These are phyloP conservation scores for Phalaenopsis hybrid DNA, from an alignment of 116 monocot genomes.

Conservation along the genomic window DNA sequence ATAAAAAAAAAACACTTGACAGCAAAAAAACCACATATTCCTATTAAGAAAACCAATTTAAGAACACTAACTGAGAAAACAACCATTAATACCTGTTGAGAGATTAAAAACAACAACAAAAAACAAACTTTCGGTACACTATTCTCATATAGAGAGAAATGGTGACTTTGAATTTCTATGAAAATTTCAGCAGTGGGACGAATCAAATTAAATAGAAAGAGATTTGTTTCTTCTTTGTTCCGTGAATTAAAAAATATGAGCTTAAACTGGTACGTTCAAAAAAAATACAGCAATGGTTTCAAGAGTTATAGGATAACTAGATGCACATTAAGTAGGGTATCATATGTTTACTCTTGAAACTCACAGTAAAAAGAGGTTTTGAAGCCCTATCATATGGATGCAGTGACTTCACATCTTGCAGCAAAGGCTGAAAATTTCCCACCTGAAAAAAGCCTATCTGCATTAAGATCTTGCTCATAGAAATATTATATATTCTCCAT, in stretches of 20 bases:
- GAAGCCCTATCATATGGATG: constrained; percentile 86
- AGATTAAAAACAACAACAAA: background rate
- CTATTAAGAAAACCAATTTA: background rate
- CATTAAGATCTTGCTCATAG: background rate
- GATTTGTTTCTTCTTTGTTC: background rate
- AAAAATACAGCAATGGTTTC: background rate
- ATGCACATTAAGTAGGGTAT: background rate
- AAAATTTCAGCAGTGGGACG: background rate
- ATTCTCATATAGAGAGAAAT: background rate
- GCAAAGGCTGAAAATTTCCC: constrained; percentile 32
- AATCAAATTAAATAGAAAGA: background rate
- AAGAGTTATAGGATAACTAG: background rate
- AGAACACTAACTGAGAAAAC: background rate
- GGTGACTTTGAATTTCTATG: background rate
- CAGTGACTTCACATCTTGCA: constrained; percentile 57
- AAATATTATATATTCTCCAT: background rate
- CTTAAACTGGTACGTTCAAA: background rate
- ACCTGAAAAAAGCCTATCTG: constrained; percentile 22
- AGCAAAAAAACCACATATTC: background rate
- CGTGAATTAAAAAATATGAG: background rate
- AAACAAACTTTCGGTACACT: background rate
- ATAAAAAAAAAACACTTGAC: background rate
- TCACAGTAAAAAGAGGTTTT: constrained; percentile 70
- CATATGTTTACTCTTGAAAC: constrained; percentile 19
- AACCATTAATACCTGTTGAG: background rate